Percentiles rank a stretch among this genome's conserved stretches.
phyloP scores from a whole-genome alignment of 352 stramenopile species.

The Globisporangium heterothallicum region DNA sequence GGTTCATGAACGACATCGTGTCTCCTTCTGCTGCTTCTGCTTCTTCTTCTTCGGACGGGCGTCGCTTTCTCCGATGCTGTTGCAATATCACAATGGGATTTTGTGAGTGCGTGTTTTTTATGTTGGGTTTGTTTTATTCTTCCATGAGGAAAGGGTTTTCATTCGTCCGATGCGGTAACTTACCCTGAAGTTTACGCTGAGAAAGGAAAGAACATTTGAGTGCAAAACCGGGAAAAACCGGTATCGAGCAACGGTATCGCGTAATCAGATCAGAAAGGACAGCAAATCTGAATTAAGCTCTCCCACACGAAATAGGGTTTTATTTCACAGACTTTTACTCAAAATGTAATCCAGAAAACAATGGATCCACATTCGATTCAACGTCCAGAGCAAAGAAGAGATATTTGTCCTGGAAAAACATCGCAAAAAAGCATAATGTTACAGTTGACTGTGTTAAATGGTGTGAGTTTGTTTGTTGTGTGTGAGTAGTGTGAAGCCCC shows the following conservation, averaged over 20 bases:
- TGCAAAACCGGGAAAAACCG: not conserved
- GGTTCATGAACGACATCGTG: conserved; percentile 71
- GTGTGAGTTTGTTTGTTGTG: too few species aligned
- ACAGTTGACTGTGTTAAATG: not conserved
- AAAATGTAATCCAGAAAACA: too few species aligned
- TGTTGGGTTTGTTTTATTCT: not conserved
- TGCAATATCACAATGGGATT: not conserved
- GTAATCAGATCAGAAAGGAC: not conserved
- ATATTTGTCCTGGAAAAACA: too few species aligned
- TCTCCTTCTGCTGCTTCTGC: not conserved
- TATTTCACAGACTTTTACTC: too few species aligned
- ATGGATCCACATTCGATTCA: too few species aligned
- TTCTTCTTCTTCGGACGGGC: not conserved
- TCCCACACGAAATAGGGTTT: not conserved
- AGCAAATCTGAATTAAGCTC: not conserved
- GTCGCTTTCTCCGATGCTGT: conserved; percentile 2
- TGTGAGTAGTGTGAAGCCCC: not conserved
- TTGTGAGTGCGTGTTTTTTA: not conserved
- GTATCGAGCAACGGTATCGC: too few species aligned
- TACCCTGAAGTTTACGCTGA: not conserved
- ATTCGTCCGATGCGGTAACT: too few species aligned
- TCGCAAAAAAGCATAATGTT: too few species aligned
- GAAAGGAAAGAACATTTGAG: not conserved
- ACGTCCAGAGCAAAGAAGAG: too few species aligned
- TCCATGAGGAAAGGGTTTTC: not conserved